Conservation (phyloP, 2,329 filamentous ascomycete species). For the Rhinocladiella similis region DNA sequence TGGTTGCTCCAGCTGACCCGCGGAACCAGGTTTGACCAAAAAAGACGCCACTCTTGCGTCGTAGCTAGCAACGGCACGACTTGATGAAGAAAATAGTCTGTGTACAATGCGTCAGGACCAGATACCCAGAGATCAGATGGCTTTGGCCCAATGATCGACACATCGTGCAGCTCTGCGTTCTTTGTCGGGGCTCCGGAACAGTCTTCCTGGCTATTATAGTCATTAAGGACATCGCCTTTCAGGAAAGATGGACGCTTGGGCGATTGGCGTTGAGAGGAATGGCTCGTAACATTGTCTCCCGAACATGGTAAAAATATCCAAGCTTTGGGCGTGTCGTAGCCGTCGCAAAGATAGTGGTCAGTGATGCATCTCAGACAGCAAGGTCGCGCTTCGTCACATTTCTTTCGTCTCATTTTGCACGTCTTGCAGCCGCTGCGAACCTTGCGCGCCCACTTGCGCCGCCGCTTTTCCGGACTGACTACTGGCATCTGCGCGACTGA, state of each 20-base stretch:
- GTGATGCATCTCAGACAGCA: constrained; percentile 10
- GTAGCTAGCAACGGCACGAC: constrained; percentile 14
- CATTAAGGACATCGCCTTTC: background rate
- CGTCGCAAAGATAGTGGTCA: constrained; percentile 15
- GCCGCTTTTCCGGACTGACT: constrained; percentile 1
- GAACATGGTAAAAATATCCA: constrained; percentile 14
- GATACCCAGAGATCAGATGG: constrained; percentile 5
- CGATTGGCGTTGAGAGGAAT: background rate
- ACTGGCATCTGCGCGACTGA: too few species aligned
- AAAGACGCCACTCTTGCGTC: constrained; percentile 9
- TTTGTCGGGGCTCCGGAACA: too few species aligned
- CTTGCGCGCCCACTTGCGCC: constrained; percentile 11
- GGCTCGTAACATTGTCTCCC: background rate
- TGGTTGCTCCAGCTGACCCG: constrained; percentile 16
- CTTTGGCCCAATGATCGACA: background rate
- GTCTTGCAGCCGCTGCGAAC: constrained; percentile 11
- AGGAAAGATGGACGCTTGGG: background rate
- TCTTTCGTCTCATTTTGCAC: constrained; percentile 10
- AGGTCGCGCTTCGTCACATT: constrained; percentile 16
- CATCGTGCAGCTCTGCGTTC: too few species aligned
- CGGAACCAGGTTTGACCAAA: constrained; percentile 18
- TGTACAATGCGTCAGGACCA: constrained; percentile 1
- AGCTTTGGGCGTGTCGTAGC: constrained; percentile 14
- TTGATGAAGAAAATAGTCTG: constrained; percentile 5
- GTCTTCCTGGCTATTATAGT: too few species aligned